A percentile compares a stretch with the other conserved stretches of the same genome.
Evolutionary conservation across 352 stramenopile species (phyloP).

Genomic region (Pythium biforme): DNA sequence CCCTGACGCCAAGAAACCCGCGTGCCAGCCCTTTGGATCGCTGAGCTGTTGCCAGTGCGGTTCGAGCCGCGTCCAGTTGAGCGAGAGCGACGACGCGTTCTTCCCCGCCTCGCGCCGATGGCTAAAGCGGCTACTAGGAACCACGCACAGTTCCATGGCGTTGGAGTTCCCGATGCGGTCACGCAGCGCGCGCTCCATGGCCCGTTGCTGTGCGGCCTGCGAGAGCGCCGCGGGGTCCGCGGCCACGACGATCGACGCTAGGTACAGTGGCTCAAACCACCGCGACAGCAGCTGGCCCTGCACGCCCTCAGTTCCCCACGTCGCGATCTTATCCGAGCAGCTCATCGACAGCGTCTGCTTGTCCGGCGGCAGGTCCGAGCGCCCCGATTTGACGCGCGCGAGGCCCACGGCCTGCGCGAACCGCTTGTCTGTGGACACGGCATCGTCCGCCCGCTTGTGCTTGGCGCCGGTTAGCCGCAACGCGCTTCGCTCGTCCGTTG

Average conservation of each 20-base stretch:
- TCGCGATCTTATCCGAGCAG: slow-evolving; percentile 92
- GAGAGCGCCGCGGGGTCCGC: slow-evolving; percentile 41
- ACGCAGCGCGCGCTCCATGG: slow-evolving; percentile 48
- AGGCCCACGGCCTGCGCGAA: slow-evolving; percentile 73
- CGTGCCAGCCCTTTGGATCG: slow-evolving; percentile 4
- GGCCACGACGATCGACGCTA: slow-evolving; percentile 51
- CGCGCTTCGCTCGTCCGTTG: slow-evolving; percentile 29
- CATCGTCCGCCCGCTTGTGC: slow-evolving; percentile 28
- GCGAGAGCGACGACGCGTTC: slow-evolving; percentile 42
- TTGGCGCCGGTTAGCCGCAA: slow-evolving; percentile 71
- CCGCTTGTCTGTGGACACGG: slow-evolving; percentile 34
- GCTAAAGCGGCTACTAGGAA: slow-evolving; percentile 11
- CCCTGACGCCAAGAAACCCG: slow-evolving; percentile 37
- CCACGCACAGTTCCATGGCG: background rate
- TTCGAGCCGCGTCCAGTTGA: slow-evolving; percentile 58
- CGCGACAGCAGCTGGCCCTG: slow-evolving; percentile 74
- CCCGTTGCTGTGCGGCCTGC: slow-evolving; percentile 35
- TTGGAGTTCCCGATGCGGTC: slow-evolving; percentile 21
- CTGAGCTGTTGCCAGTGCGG: slow-evolving; percentile 33
- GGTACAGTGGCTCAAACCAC: slow-evolving; percentile 58
- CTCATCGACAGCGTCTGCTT: slow-evolving; percentile 91
- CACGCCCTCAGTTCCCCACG: slow-evolving; percentile 82
- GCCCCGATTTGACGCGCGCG: slow-evolving; percentile 89
- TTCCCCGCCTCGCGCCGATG: slow-evolving; percentile 13
- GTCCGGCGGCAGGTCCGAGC: slow-evolving; percentile 86